phyloP scores from a whole-genome alignment of 2,329 filamentous ascomycete genomes.

The Lasiodiplodia sp. region DNA sequence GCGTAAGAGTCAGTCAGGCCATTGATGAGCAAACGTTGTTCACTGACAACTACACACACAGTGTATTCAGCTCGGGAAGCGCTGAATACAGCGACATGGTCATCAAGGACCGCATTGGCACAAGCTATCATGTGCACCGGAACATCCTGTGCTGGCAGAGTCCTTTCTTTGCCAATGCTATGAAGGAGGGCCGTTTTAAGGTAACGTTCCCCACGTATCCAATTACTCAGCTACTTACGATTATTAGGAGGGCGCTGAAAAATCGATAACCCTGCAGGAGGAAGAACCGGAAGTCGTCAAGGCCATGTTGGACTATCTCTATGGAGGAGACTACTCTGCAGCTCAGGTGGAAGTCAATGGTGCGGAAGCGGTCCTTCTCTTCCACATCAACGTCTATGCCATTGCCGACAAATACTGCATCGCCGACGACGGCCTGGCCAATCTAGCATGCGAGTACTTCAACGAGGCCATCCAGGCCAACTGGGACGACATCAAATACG shows the following conservation, averaged over 20 bases:
- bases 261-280: not conserved
- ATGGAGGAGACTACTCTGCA: not conserved
- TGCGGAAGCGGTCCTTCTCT: not conserved
- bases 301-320: not conserved
- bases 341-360: too few relatives aligned
- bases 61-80: not conserved
- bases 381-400: constrained; percentile 2
- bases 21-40: not conserved
- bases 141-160: not conserved
- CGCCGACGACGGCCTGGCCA: not conserved
- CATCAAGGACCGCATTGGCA: not conserved
- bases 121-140: not conserved
- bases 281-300: not conserved
- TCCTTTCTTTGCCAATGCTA: not conserved
- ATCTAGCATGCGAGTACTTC: not conserved
- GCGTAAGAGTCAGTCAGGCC: not conserved
- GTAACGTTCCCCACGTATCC: not conserved
- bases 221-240: not conserved
- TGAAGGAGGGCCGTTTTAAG: not conserved
- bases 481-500: not conserved
- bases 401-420: constrained; percentile 4
- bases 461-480: not conserved
- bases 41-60: not conserved
- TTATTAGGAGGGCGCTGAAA: not conserved
- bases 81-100: not conserved